A percentile compares a stretch with the other conserved stretches of the same genome.
phyloP scores from a whole-genome alignment of 148 eudicot species.

The Persicaria tinctoria region DNA sequence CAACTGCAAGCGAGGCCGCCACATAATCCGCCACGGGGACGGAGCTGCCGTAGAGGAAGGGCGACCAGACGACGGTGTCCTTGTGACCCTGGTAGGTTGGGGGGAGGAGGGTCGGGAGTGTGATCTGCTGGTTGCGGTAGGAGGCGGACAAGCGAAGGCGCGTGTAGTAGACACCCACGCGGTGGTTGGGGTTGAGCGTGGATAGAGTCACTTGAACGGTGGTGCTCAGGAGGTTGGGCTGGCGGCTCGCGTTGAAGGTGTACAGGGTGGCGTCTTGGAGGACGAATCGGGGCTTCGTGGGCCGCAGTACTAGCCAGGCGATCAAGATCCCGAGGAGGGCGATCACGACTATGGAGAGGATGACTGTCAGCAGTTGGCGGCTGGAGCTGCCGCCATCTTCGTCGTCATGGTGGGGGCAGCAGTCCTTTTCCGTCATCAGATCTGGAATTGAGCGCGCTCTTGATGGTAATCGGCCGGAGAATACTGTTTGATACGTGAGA shows the following conservation, averaged over 20 bases:
- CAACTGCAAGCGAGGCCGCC: slow-evolving; percentile 19
- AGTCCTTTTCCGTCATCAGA: slow-evolving; percentile 9
- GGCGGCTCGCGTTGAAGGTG: slow-evolving; percentile 20
- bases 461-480: too few relatives aligned
- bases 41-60: slow-evolving; percentile 25
- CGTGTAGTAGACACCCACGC: slow-evolving; percentile 41
- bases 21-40: slow-evolving; percentile 33
- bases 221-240: slow-evolving; percentile 24
- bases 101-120: slow-evolving; percentile 28
- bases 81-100: slow-evolving; percentile 31
- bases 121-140: slow-evolving; percentile 40
- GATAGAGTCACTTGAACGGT: slow-evolving; percentile 37
- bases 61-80: slow-evolving; percentile 35
- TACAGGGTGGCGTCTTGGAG: slow-evolving; percentile 31
- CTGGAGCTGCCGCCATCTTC: background rate
- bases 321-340: slow-evolving; percentile 21
- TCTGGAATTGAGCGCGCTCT: too few relatives aligned
- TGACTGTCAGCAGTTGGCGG: background rate
- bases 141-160: slow-evolving; percentile 30
- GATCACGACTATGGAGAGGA: slow-evolving; percentile 11
- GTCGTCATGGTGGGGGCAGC: background rate
- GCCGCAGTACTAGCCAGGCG: slow-evolving; percentile 21
- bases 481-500: too few relatives aligned
- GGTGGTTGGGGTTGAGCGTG: slow-evolving; percentile 38
- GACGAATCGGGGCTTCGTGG: slow-evolving; percentile 22